Evolutionary conservation across 1,139 yeast species (phyloP).

Genomic region (Scheffersomyces titani): DNA sequence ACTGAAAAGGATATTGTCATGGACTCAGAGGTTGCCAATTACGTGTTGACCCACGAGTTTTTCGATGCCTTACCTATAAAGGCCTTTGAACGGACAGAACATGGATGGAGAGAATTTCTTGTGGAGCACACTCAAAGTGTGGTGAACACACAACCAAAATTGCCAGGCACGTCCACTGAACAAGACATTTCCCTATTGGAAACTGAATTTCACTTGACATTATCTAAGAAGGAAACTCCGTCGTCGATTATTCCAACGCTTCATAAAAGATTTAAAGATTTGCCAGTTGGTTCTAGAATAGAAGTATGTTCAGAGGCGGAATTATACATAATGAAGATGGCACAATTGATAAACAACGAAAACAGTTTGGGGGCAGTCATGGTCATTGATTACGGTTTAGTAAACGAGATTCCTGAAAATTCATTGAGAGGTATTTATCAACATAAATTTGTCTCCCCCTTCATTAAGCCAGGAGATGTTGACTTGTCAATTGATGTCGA

Average conservation of each 20-base stretch:
- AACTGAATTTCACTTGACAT: conserved; percentile 58
- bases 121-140: conserved; percentile 57
- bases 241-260: conserved; percentile 60
- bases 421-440: conserved; percentile 72
- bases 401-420: conserved; percentile 61
- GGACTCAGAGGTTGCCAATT: conserved; percentile 48
- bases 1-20: conserved; percentile 57
- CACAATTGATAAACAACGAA: conserved; percentile 38
- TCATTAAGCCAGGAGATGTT: conserved; percentile 72
- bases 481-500: conserved; percentile 87
- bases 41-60: conserved; percentile 79
- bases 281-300: conserved; percentile 59
- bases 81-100: conserved; percentile 58
- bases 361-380: conserved; percentile 60
- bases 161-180: conserved; percentile 17
- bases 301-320: conserved; percentile 81
- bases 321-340: conserved; percentile 48
- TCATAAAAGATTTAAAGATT: conserved; percentile 51
- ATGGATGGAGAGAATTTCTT: conserved; percentile 78
- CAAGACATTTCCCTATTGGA: conserved; percentile 20
- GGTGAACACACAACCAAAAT: conserved; percentile 37
- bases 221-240: conserved; percentile 64
- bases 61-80: conserved; percentile 86
- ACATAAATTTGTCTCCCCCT: conserved; percentile 80
- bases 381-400: conserved; percentile 77